Percentiles rank a stretch among this genome's conserved stretches.
phyloP scores from a whole-genome alignment of 2,329 filamentous ascomycete genomes.

The Trichoderma simmonsii region DNA sequence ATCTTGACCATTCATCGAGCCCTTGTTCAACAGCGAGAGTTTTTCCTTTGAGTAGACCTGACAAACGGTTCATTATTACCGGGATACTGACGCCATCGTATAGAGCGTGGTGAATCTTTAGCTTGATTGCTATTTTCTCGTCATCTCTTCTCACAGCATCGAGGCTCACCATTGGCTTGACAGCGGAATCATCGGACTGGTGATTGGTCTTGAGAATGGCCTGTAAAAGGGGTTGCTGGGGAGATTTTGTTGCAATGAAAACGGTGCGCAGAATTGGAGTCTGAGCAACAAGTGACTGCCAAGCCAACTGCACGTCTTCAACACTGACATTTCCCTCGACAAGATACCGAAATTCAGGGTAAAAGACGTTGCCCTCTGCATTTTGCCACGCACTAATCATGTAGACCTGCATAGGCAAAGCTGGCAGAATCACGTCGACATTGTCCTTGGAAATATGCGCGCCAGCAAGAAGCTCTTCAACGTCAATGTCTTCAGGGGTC shows the following conservation, averaged over 20 bases:
- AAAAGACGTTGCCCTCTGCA: conserved; percentile 65
- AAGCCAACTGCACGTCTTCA: conserved; percentile 52
- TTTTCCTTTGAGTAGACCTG: conserved; percentile 18
- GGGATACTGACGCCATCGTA: conserved; percentile 84
- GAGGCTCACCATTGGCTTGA: neutral
- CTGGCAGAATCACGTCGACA: conserved; percentile 61
- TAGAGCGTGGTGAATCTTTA: conserved; percentile 77
- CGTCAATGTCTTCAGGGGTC: conserved; percentile 39
- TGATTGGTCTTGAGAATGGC: conserved; percentile 42
- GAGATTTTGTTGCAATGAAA: conserved; percentile 53
- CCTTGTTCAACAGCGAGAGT: neutral
- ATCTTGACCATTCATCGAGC: conserved; percentile 29
- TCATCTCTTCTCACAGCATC: neutral
- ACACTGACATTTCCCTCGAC: conserved; percentile 40
- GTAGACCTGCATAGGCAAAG: conserved; percentile 74
- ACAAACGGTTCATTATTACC: conserved; percentile 48
- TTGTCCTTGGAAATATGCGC: conserved; percentile 41
- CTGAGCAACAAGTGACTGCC: conserved; percentile 54
- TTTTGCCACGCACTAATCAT: conserved; percentile 77
- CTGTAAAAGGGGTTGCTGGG: conserved; percentile 59
- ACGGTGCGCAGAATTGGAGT: conserved; percentile 66
- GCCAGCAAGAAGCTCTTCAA: conserved; percentile 35
- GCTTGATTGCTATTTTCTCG: conserved; percentile 35
- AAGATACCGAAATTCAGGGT: conserved; percentile 65
- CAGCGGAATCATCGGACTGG: neutral